Conservation (phyloP, 2,329 filamentous ascomycete species). For the Aspergillus melleus region DNA sequence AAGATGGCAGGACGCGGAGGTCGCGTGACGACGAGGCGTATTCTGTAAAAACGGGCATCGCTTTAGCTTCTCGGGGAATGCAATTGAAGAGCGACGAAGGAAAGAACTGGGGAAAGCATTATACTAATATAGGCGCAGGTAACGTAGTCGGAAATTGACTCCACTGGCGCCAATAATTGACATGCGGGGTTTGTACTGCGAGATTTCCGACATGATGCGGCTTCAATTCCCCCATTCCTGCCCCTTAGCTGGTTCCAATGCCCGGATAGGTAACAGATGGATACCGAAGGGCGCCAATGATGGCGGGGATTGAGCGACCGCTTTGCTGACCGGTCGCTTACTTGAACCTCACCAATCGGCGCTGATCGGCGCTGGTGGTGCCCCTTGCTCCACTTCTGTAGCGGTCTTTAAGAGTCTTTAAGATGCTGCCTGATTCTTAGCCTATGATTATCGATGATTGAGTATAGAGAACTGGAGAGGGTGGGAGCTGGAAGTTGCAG, state of each 20-base stretch:
- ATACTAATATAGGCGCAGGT: background rate
- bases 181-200: too few species aligned
- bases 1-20: constrained; percentile 41
- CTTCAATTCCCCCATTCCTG: background rate
- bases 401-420: background rate
- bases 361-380: background rate
- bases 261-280: background rate
- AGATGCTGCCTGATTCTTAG: background rate
- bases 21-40: constrained; percentile 36
- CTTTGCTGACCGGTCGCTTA: constrained; percentile 15
- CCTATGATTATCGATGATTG: background rate
- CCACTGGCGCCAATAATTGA: background rate
- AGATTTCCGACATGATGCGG: too few species aligned
- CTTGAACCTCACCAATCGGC: constrained; percentile 15
- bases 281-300: background rate
- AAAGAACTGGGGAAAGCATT: background rate
- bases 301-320: background rate
- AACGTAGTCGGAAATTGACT: background rate
- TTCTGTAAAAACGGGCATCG: constrained; percentile 45
- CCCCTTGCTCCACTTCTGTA: background rate
- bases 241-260: too few species aligned
- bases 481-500: too few species aligned
- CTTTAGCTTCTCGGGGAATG: background rate
- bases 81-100: background rate
- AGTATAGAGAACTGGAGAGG: too few species aligned